These are phyloP conservation scores for Lanmaoa pseudosensibilis DNA, from an alignment of 768 basidiomycete species.

Conservation along the genomic window DNA sequence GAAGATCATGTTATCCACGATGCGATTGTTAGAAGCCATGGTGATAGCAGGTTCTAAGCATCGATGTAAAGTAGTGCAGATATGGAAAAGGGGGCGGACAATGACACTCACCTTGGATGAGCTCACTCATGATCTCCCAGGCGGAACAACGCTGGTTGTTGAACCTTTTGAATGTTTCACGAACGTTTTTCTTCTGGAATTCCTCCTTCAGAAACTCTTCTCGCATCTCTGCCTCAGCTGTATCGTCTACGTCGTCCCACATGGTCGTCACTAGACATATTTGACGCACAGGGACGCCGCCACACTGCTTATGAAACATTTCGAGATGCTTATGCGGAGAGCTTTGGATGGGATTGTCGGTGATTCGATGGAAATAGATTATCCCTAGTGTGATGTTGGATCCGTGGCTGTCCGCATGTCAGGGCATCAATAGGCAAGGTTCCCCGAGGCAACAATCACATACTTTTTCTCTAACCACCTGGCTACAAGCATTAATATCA, in stretches of 20 bases:
- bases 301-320: slow-evolving; percentile 1
- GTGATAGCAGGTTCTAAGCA: background rate
- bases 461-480: background rate
- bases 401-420: background rate
- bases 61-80: background rate
- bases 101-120: background rate
- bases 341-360: background rate
- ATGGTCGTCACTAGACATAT: slow-evolving; percentile 8
- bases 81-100: background rate
- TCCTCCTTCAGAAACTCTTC: slow-evolving; percentile 1
- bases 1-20: background rate
- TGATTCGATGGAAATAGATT: slow-evolving; percentile 9
- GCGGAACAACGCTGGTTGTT: slow-evolving; percentile 1
- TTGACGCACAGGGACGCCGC: background rate
- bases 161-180: background rate
- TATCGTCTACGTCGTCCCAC: no score
- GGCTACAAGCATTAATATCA: background rate
- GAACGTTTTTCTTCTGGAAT: background rate
- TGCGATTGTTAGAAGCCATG: background rate
- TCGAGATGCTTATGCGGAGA: background rate
- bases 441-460: background rate
- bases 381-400: background rate
- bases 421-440: background rate
- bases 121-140: background rate
- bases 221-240: background rate